Evolutionary conservation across 1,139 yeast genomes (phyloP).

Genomic region (Candida mesenterica): DNA sequence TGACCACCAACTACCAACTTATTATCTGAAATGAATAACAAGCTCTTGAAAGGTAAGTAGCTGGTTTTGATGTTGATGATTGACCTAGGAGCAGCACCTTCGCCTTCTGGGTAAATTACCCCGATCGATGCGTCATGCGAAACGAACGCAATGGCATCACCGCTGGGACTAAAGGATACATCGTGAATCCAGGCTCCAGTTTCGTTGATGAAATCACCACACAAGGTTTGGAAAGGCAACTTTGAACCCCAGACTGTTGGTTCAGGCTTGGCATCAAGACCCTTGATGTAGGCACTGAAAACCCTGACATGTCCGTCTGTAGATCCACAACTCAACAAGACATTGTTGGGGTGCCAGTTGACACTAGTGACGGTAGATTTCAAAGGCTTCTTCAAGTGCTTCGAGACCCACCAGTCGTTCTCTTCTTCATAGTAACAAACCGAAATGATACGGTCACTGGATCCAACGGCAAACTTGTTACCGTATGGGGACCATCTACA

Average conservation of each 20-base stretch:
- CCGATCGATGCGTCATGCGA: conserved; percentile 76
- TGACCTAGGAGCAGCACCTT: conserved; percentile 52
- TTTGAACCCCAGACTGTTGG: conserved; percentile 92
- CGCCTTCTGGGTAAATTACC: conserved; percentile 74
- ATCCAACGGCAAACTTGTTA: conserved; percentile 92
- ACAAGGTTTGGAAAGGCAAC: conserved; percentile 90
- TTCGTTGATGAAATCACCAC: conserved; percentile 76
- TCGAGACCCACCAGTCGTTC: conserved; percentile 99
- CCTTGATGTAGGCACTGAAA: conserved; percentile 89
- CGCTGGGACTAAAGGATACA: conserved; percentile 80
- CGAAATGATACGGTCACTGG: conserved; percentile 91
- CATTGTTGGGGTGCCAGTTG: conserved; percentile 95
- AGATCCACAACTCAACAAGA: conserved; percentile 85
- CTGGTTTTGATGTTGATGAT: conserved; percentile 58
- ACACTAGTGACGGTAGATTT: conserved; percentile 82
- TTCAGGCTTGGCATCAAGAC: conserved; percentile 79
- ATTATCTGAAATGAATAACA: conserved; percentile 64
- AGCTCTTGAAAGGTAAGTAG: conserved; percentile 76
- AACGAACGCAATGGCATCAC: conserved; percentile 75
- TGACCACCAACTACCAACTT: conserved; percentile 87
- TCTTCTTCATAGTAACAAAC: conserved; percentile 94
- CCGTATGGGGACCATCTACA: conserved; percentile 96
- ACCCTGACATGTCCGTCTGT: conserved; percentile 95
- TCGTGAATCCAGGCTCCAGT: conserved; percentile 94
- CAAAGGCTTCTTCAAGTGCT: conserved; percentile 91